Conservation (phyloP, 2,329 filamentous ascomycete species). For the Fusarium xyrophilum region DNA sequence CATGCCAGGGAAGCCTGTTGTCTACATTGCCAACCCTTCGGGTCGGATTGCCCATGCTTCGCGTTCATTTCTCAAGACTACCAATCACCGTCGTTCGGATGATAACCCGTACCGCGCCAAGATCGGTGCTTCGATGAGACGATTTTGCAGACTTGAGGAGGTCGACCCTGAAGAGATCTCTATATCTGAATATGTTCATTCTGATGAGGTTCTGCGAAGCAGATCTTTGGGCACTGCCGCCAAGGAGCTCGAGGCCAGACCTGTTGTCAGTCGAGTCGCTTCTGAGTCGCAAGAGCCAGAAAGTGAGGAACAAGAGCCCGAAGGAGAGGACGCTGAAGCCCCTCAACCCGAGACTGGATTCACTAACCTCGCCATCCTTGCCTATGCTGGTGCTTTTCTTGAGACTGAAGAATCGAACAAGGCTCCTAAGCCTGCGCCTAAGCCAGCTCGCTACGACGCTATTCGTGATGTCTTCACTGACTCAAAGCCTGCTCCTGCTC, state of each 20-base stretch:
- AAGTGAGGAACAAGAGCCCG: slow-evolving; percentile 35
- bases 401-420: slow-evolving; percentile 42
- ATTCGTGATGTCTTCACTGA: slow-evolving; percentile 53
- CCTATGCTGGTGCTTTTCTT: slow-evolving; percentile 44
- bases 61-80: slow-evolving; percentile 50
- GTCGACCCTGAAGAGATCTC: slow-evolving; percentile 47
- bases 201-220: slow-evolving; percentile 45
- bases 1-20: slow-evolving; percentile 56
- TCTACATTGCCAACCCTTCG: slow-evolving; percentile 56
- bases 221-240: slow-evolving; percentile 48
- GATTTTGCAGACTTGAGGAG: slow-evolving; percentile 48
- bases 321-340: slow-evolving; percentile 33
- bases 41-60: slow-evolving; percentile 59
- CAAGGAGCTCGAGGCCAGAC: slow-evolving; percentile 44
- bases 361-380: slow-evolving; percentile 43
- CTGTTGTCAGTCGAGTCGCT: slow-evolving; percentile 39
- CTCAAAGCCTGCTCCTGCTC: slow-evolving; percentile 44
- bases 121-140: slow-evolving; percentile 46
- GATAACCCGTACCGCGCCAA: slow-evolving; percentile 47
- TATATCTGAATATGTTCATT: slow-evolving; percentile 44
- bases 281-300: slow-evolving; percentile 41
- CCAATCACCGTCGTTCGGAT: slow-evolving; percentile 45
- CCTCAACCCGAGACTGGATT: slow-evolving; percentile 39
- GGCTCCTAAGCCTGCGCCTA: slow-evolving; percentile 39
- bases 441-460: slow-evolving; percentile 48